Percentiles rank a stretch among this genome's conserved stretches.
These are phyloP conservation scores for Diplosphaera chodatii DNA, from an alignment of 139 green algal genomes.

Conservation along the genomic window DNA sequence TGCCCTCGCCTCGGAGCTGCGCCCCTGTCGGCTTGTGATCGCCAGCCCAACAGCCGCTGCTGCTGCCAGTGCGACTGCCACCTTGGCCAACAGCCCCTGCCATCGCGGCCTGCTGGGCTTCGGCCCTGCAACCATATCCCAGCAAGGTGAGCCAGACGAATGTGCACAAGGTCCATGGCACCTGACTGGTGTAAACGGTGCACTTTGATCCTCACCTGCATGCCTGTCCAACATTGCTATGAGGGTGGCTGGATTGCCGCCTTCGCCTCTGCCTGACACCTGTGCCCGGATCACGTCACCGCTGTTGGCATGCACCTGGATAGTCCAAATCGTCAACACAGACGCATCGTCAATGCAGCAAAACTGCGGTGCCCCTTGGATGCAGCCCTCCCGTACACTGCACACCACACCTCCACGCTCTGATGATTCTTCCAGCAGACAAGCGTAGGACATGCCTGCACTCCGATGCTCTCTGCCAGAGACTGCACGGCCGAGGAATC, in stretches of 20 bases:
- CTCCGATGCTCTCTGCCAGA: neutral
- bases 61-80: neutral
- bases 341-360: neutral
- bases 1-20: neutral
- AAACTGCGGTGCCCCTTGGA: neutral
- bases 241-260: neutral
- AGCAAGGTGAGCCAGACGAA: too few species aligned
- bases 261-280: neutral
- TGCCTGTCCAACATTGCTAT: neutral
- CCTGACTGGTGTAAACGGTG: too few species aligned
- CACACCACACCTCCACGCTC: neutral
- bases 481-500: neutral
- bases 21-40: neutral
- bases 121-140: neutral
- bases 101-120: neutral
- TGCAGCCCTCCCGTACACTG: too few species aligned
- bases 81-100: neutral
- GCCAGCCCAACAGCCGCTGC: neutral
- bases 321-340: too few species aligned
- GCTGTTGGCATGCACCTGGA: too few species aligned
- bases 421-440: conserved; percentile 1
- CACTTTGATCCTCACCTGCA: neutral
- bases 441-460: neutral
- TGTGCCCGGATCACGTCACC: neutral
- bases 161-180: too few species aligned